Percentiles rank a stretch among this genome's conserved stretches.
Conservation (phyloP, 2,329 filamentous ascomycete species). For the Aaosphaeria arxii region DNA sequence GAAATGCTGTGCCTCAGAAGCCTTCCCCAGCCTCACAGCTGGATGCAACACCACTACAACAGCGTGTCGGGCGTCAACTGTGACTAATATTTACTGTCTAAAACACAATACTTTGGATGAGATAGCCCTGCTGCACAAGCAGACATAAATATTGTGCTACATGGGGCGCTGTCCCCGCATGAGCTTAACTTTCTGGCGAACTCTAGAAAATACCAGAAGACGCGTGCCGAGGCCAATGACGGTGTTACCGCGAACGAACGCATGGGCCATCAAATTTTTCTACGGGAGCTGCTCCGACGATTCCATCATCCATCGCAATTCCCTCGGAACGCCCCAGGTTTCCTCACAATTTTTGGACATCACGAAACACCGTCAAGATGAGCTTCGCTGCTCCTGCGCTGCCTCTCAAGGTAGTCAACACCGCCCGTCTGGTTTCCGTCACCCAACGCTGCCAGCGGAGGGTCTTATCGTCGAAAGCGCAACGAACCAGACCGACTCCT, state of each 20-base stretch:
- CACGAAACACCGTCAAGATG: constrained; percentile 18
- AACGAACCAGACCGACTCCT: constrained; percentile 18
- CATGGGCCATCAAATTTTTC: constrained; percentile 14
- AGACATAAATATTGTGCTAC: too few species aligned
- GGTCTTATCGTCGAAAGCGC: constrained; percentile 24
- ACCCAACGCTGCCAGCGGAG: constrained; percentile 29
- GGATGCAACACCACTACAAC: too few species aligned
- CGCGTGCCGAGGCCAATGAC: constrained; percentile 17
- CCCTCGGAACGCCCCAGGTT: too few species aligned
- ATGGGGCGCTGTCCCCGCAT: too few species aligned
- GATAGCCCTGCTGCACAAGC: too few species aligned
- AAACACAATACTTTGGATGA: too few species aligned
- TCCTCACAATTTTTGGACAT: too few species aligned
- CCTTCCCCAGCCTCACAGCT: too few species aligned
- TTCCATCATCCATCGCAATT: too few species aligned
- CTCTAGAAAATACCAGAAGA: constrained; percentile 22
- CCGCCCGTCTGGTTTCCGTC: constrained; percentile 29
- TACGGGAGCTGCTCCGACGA: background rate
- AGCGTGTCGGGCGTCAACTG: background rate
- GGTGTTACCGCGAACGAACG: background rate
- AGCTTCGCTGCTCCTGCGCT: constrained; percentile 30
- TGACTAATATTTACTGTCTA: too few species aligned
- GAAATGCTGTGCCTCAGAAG: too few species aligned
- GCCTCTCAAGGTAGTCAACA: constrained; percentile 30
- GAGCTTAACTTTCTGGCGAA: background rate